Evolutionary conservation across 176 grass and related monocot genomes (phyloP).

Genomic region (Zea mays): Zm-B73-REFERENCE-NAM-5.0 NC_050103.1:168101501-168102000

Average conservation of each 20-base stretch:
- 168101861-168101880: conserved; percentile 15
- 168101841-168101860: conserved; percentile 4
- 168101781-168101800: not conserved
- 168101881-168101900: no score
- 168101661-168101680: not conserved
- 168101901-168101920: not conserved
- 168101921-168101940: not conserved
- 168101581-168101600: conserved; percentile 5
- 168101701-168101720: conserved; percentile 15
- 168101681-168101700: conserved; percentile 22
- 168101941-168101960: not conserved
- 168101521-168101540: conserved; percentile 18
- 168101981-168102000: not conserved
- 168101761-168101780: not conserved
- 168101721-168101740: conserved; percentile 30
- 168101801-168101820: not conserved
- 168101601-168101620: not conserved
- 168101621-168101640: not conserved
- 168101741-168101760: conserved; percentile 33
- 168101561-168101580: not conserved
- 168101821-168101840: conserved; percentile 3
- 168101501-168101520: not conserved
- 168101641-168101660: conserved; percentile 4
- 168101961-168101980: not conserved
- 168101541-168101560: not conserved